These are phyloP conservation scores for Dipteronia sinensis DNA, from an alignment of 345 rosid species.

Conservation along the genomic window DNA sequence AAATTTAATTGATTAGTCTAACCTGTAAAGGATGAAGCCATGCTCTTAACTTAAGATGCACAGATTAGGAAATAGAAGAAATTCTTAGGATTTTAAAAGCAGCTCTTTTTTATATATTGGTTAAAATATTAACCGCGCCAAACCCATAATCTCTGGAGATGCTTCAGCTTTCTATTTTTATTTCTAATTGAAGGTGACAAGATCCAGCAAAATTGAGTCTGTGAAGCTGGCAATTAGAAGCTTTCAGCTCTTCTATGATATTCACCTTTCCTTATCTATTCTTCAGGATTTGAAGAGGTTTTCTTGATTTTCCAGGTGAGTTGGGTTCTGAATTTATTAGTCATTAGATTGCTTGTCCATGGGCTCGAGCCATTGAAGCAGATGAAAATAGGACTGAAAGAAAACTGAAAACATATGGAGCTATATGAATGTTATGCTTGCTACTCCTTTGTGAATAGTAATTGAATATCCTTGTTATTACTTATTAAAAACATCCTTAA, in stretches of 20 bases:
- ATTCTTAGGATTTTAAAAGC: not conserved
- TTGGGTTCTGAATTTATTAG: not conserved
- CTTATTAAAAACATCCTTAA: too few relatives aligned
- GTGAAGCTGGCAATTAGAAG: not conserved
- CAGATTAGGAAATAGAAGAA: not conserved
- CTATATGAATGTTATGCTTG: too few relatives aligned
- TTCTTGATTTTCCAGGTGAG: not conserved
- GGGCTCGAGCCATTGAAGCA: too few relatives aligned
- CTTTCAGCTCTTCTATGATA: not conserved
- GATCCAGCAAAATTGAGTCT: too few relatives aligned
- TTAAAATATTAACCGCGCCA: too few relatives aligned
- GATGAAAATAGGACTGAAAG: too few relatives aligned
- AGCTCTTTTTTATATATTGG: not conserved
- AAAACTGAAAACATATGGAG: too few relatives aligned
- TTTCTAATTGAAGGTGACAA: too few relatives aligned
- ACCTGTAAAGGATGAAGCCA: not conserved
- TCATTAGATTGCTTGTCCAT: not conserved
- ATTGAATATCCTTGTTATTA: not conserved
- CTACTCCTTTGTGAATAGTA: not conserved
- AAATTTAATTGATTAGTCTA: not conserved
- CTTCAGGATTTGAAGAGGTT: not conserved
- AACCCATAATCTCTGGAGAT: too few relatives aligned
- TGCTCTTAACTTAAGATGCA: not conserved
- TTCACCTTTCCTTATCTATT: not conserved
- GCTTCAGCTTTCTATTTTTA: too few relatives aligned